These are phyloP conservation scores for Haplosporangium sp. DNA, from an alignment of 371 early-diverging fungal species.

Conservation along the genomic window DNA sequence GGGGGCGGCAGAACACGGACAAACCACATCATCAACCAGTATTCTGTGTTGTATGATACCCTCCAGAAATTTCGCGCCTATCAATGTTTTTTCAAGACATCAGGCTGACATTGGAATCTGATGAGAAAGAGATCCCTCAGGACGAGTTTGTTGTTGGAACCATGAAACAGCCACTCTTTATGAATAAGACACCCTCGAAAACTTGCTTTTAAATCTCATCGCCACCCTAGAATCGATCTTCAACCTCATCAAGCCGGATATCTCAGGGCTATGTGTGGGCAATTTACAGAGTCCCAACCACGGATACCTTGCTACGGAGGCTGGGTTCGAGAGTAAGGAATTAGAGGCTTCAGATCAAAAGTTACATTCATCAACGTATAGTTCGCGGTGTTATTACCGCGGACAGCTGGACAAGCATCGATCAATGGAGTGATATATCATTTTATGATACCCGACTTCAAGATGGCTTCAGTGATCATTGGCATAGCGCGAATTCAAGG, in stretches of 20 bases:
- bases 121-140: conserved; percentile 1
- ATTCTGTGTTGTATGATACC: conserved; percentile 6
- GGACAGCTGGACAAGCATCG: conserved; percentile 13
- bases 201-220: background rate
- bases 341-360: background rate
- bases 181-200: conserved; percentile 3
- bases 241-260: background rate
- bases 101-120: background rate
- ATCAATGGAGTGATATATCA: conserved; percentile 8
- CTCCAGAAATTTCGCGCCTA: conserved; percentile 12
- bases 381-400: background rate
- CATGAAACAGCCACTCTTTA: conserved; percentile 5
- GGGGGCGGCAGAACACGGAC: conserved; percentile 13
- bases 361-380: background rate
- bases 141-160: background rate
- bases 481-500: conserved; percentile 10
- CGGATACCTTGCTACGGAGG: conserved; percentile 1
- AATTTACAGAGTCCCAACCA: conserved; percentile 2
- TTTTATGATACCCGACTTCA: conserved; percentile 6
- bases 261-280: background rate
- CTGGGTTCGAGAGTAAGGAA: conserved; percentile 1
- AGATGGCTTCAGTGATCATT: conserved; percentile 17
- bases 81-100: conserved; percentile 12
- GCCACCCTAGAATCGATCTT: conserved; percentile 3
- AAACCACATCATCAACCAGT: conserved; percentile 12